Base-by-base conservation (phyloP, 78 protist genomes). In the Chrysochromulina parva region DNA sequence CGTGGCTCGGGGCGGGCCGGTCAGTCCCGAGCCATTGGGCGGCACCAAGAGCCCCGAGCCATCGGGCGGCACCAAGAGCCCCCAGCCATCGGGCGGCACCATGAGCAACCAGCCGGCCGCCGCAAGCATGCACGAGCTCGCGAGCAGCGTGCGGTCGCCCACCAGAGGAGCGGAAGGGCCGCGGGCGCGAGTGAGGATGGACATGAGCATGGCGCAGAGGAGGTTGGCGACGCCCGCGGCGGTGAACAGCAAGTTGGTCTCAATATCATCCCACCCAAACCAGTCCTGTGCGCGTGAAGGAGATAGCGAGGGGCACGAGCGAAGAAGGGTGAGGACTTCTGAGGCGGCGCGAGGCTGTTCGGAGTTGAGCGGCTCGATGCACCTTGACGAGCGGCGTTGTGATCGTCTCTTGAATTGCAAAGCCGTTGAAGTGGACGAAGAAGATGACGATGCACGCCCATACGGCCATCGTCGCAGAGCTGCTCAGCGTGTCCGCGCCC, bases 361-460 rank as follows among this genome's bases (percentile, higher is more conserved):
- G 38, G 38, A 38, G 38, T 38, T 38, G 38, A 38, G 38, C 38
- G 38, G 38, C 38, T 38, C 38, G 62, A 7, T 13, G 9, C 62
- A 58, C 62, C 62, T 38, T 13, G 38, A 74, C 82, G 58, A 74
- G 82, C 55, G 82, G 82, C 55, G 82, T 48, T 2, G 82, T 74
- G 82, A 74, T 74, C 17, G 82, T 74, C 82, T 74, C 82, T 13
- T 74, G 82, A 1, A 74, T 24, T 2, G 82, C 82, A 16, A 74
- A 74, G 55, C 82, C 82, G 82, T 74, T 74, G 82, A 74, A 74
- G 55, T 74, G 82, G n/a, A 48, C 17, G 17, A 74, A 74, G 55
- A 74, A 74, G 55, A 74, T 19, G 82, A 48, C 3, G 82, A 74
- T 48, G 55, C 82, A 74, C 28, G 28, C 55, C 82, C 57, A 74